These are phyloP conservation scores for Leishmania mexicana DNA, from an alignment of 208 protist genomes.

Conservation along the genomic window DNA sequence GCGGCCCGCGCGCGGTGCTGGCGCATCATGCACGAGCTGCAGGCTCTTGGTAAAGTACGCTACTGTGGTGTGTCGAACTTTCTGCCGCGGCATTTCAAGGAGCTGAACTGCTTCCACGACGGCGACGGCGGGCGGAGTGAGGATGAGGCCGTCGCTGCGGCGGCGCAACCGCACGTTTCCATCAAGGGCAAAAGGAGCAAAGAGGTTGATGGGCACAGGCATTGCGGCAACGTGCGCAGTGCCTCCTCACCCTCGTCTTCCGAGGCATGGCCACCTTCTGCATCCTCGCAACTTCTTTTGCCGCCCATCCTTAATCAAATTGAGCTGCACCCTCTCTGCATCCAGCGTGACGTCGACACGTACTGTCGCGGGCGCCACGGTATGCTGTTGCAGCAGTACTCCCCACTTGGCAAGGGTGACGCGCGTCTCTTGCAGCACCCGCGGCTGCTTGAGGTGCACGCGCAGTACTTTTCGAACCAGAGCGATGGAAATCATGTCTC, in stretches of 20 bases:
- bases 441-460: constrained; percentile 39
- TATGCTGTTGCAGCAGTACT: constrained; percentile 87
- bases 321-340: constrained; percentile 86
- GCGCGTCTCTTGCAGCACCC: constrained; percentile 55
- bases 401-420: constrained; percentile 67
- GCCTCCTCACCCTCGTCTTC: neutral
- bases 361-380: constrained; percentile 47
- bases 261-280: neutral
- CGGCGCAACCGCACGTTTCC: neutral
- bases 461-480: constrained; percentile 32
- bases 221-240: neutral
- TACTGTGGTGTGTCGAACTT: constrained; percentile 87
- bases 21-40: constrained; percentile 55
- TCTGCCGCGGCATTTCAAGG: constrained; percentile 67
- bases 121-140: neutral
- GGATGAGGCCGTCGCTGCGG: neutral
- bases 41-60: constrained; percentile 54
- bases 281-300: neutral
- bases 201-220: neutral
- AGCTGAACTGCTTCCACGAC: constrained; percentile 31
- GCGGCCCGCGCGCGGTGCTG: constrained; percentile 71
- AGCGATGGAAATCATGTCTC: neutral
- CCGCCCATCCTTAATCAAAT: constrained; percentile 77
- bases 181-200: neutral
- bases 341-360: constrained; percentile 55